Conservation (phyloP, 345 rosid genomes). For the Brassica cretica region DNA sequence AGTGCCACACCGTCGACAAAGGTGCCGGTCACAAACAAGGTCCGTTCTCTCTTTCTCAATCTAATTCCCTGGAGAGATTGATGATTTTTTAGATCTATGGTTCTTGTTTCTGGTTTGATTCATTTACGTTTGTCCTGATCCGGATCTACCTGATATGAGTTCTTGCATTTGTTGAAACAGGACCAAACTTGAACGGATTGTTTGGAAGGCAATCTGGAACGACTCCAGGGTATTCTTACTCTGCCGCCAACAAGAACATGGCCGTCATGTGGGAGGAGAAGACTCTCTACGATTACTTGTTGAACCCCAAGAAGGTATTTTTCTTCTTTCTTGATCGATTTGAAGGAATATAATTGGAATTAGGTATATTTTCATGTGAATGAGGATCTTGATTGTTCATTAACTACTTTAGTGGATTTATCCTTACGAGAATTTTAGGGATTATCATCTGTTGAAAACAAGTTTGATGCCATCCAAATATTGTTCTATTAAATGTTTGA, state of each 20-base stretch:
- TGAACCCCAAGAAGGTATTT: constrained; percentile 82
- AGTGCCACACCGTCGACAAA: constrained; percentile 74
- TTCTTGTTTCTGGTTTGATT: neutral
- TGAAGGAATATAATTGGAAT: neutral
- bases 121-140: neutral
- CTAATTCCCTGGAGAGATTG: neutral
- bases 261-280: constrained; percentile 80
- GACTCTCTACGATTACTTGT: constrained; percentile 75
- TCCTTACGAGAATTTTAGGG: neutral
- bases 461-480: neutral
- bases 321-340: neutral
- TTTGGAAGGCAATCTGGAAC: constrained; percentile 88
- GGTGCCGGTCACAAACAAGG: constrained; percentile 99
- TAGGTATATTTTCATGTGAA: neutral
- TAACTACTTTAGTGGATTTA: neutral
- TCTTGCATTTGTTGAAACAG: constrained; percentile 37
- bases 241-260: constrained; percentile 84
- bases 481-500: neutral
- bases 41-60: constrained; percentile 17
- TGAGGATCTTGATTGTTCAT: neutral
- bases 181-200: constrained; percentile 86
- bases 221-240: constrained; percentile 77
- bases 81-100: neutral
- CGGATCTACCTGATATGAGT: constrained; percentile 4
- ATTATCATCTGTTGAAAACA: neutral